Base-by-base conservation (phyloP, 805 yeast species). In the Barnettozyma sucrosica region DNA sequence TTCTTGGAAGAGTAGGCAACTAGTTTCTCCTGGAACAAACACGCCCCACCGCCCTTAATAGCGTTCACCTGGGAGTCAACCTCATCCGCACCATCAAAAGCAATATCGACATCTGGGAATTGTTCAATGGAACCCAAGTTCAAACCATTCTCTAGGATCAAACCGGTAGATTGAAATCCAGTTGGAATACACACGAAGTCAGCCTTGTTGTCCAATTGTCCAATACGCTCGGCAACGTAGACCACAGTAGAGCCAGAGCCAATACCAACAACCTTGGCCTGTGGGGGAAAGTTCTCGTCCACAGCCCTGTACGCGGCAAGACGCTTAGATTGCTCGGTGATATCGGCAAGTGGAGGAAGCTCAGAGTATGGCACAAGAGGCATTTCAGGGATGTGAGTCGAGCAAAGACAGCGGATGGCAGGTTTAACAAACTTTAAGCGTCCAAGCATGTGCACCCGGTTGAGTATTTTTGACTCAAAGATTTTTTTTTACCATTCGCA, bases 21-120 rank as follows among this genome's bases (percentile, higher is more conserved):
- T 46, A 93, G 74, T 69, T 93, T 93, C 66, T 93, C 99, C 70
- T 92, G 99, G 70, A 93, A 84, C 53, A 89, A 73, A 66, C 99
- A 93, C 2, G 97, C 99, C 37, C 99, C 99, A 43, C 99, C 99
- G 55, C 99, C 99, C 69, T 93, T 93, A 65, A 93, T 93, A 59
- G 90, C 81, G 63, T 89, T 87, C 57, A 93, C 74, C 19, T 74
- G 63, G 5, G 78, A 63, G 66, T 92, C 99, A 49, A 90, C 90
- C 67, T 93, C 99, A 67, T 93, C 99, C 3, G 99, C 98, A 40
- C 99, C 99, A 66, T 93, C 99, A 64, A 93, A 93, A 2, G 97
- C 96, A 57, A 93, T 80, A 64, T 93, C 99, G 40, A 93, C 70
- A 23, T 75, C 75, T 2, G 95, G 87, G 43, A 70, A 82, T 70